Evolutionary conservation across 176 grass and related monocot genomes (phyloP).

Genomic region (Tillandsia fasciculata): DNA sequence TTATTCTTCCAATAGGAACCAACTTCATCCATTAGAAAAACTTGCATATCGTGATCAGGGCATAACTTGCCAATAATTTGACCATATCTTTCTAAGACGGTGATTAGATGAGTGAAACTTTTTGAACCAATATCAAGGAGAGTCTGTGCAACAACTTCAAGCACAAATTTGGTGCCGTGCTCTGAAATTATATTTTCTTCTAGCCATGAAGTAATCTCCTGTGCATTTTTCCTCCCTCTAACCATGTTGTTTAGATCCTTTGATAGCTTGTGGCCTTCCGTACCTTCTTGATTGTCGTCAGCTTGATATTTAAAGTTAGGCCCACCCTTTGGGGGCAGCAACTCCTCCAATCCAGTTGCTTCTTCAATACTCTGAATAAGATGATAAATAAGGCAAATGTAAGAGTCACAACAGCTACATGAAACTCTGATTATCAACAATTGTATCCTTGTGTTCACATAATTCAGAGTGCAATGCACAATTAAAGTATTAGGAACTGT

Average conservation of each 20-base stretch:
- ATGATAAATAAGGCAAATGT: background rate
- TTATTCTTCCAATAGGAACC: constrained; percentile 89
- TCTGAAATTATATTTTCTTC: constrained; percentile 66
- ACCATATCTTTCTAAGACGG: constrained; percentile 85
- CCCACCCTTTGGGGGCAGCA: constrained; percentile 85
- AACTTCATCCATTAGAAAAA: constrained; percentile 77
- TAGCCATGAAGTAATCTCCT: constrained; percentile 75
- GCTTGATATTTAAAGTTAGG: constrained; percentile 64
- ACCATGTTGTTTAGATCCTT: constrained; percentile 73
- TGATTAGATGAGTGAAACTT: constrained; percentile 98
- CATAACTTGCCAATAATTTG: constrained; percentile 77
- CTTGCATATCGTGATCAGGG: constrained; percentile 65
- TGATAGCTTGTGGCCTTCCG: constrained; percentile 39
- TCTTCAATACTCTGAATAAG: constrained; percentile 78
- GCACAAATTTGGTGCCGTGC: constrained; percentile 62
- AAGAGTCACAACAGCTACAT: background rate
- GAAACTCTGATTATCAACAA: too few relatives aligned
- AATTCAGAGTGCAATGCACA: background rate
- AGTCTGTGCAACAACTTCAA: constrained; percentile 79
- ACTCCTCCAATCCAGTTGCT: constrained; percentile 62
- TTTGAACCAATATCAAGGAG: constrained; percentile 96
- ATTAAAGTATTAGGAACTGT: too few relatives aligned
- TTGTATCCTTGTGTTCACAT: background rate
- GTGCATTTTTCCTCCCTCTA: constrained; percentile 56
- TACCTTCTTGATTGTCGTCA: constrained; percentile 45